A percentile compares a stretch with the other conserved stretches of the same genome.
Evolutionary conservation across 805 yeast genomes (phyloP).

Genomic region (Pichia manshurica): DNA sequence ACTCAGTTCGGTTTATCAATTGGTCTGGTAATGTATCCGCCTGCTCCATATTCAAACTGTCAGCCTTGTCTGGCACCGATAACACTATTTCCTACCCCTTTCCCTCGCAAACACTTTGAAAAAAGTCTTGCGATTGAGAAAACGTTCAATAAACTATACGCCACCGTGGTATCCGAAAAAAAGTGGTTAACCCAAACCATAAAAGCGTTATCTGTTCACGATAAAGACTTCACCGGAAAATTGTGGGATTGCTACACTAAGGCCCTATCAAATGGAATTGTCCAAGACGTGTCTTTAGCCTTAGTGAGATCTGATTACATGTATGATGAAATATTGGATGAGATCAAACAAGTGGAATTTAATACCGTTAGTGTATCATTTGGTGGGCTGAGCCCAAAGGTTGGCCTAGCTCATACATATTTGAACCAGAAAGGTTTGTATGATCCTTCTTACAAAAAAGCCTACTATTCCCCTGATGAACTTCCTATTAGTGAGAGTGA

Average conservation of each 20-base stretch:
- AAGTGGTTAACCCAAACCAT: slow-evolving; percentile 61
- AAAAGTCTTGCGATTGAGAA: slow-evolving; percentile 63
- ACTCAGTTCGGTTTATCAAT: slow-evolving; percentile 74
- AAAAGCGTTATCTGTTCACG: slow-evolving; percentile 49
- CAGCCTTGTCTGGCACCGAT: slow-evolving; percentile 71
- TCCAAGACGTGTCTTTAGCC: slow-evolving; percentile 71
- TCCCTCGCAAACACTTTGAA: slow-evolving; percentile 62
- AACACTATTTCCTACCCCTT: slow-evolving; percentile 86
- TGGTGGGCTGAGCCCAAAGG: slow-evolving; percentile 82
- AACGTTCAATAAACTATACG: slow-evolving; percentile 68
- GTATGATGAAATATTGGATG: slow-evolving; percentile 45
- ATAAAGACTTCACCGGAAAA: slow-evolving; percentile 75
- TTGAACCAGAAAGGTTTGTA: slow-evolving; percentile 58
- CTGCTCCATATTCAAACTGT: slow-evolving; percentile 38
- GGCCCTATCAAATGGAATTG: slow-evolving; percentile 44
- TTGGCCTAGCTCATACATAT: slow-evolving; percentile 67
- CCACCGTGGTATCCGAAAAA: slow-evolving; percentile 51
- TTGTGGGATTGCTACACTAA: slow-evolving; percentile 54
- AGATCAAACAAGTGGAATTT: slow-evolving; percentile 90
- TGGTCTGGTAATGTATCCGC: slow-evolving; percentile 80
- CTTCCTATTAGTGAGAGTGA: slow-evolving; percentile 65
- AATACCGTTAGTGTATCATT: slow-evolving; percentile 94
- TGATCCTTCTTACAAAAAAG: slow-evolving; percentile 35
- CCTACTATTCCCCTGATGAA: slow-evolving; percentile 39
- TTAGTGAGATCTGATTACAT: slow-evolving; percentile 88